Percentiles rank a stretch among this genome's conserved stretches.
phyloP scores from a whole-genome alignment of 129 eudicot species.

The Cynara cardunculus region DNA sequence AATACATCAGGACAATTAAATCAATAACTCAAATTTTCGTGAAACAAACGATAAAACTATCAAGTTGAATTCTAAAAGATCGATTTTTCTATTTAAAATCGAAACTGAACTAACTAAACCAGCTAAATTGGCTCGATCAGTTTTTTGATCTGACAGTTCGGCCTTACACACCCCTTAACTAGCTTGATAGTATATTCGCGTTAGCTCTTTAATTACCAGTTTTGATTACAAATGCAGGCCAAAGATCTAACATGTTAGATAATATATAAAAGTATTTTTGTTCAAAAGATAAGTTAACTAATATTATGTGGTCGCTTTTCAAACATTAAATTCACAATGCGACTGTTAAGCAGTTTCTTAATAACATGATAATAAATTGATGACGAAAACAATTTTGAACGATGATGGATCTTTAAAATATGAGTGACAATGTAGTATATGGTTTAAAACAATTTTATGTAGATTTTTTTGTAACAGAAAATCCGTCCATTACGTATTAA shows the following conservation, averaged over 20 bases:
- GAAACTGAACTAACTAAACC: neutral
- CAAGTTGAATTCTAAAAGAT: neutral
- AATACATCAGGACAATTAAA: neutral
- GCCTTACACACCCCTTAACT: neutral
- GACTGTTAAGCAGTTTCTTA: no score
- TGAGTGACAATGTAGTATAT: neutral
- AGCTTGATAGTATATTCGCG: neutral
- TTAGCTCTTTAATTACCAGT: neutral
- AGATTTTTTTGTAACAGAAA: neutral
- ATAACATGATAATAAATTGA: neutral
- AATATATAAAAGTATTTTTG: neutral
- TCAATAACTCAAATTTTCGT: neutral
- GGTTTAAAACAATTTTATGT: neutral
- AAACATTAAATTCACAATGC: neutral
- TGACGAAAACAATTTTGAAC: neutral
- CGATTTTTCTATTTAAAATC: neutral
- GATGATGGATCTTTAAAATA: neutral
- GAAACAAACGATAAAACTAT: neutral
- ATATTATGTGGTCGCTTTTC: neutral
- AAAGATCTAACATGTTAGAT: neutral
- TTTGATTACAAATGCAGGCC: neutral
- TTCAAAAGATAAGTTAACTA: neutral
- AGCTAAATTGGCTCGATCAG: no score
- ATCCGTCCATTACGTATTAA: neutral
- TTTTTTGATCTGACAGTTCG: neutral